A percentile compares a stretch with the other conserved stretches of the same genome.
Conservation (phyloP, 257 asterid species). For the Fraxinus anomala region DNA sequence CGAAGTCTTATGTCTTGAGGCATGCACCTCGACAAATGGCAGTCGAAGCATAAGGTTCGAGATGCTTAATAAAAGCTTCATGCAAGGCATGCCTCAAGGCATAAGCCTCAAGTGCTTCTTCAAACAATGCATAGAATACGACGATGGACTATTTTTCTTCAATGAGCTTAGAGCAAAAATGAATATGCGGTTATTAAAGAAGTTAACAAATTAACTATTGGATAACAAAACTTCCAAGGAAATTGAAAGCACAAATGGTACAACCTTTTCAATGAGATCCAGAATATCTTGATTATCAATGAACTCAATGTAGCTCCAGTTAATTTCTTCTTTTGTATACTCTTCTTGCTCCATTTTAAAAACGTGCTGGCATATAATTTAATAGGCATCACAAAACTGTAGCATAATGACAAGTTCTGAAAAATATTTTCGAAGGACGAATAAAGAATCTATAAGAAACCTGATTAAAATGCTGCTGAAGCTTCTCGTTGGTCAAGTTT, state of each 20-base stretch:
- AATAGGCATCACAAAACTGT: slow-evolving; percentile 24
- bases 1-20: neutral
- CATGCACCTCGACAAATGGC: neutral
- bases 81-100: neutral
- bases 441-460: slow-evolving; percentile 36
- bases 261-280: slow-evolving; percentile 93
- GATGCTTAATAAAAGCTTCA: neutral
- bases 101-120: neutral
- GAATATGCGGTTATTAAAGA: neutral
- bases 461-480: slow-evolving; percentile 81
- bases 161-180: neutral
- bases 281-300: slow-evolving; percentile 93
- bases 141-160: neutral
- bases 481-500: slow-evolving; percentile 62
- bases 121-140: neutral
- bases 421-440: slow-evolving; percentile 16
- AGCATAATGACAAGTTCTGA: slow-evolving; percentile 8
- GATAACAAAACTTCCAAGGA: neutral
- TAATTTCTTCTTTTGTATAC: slow-evolving; percentile 94
- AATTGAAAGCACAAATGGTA: slow-evolving; percentile 15
- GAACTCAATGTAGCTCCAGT: slow-evolving; percentile 99
- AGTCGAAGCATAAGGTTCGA: neutral
- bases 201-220: neutral
- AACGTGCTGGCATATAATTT: slow-evolving; percentile 73
- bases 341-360: slow-evolving; percentile 99